Evolutionary conservation across 2,329 filamentous ascomycete genomes (phyloP).

Genomic region (Lasiodiplodia citricola): DNA sequence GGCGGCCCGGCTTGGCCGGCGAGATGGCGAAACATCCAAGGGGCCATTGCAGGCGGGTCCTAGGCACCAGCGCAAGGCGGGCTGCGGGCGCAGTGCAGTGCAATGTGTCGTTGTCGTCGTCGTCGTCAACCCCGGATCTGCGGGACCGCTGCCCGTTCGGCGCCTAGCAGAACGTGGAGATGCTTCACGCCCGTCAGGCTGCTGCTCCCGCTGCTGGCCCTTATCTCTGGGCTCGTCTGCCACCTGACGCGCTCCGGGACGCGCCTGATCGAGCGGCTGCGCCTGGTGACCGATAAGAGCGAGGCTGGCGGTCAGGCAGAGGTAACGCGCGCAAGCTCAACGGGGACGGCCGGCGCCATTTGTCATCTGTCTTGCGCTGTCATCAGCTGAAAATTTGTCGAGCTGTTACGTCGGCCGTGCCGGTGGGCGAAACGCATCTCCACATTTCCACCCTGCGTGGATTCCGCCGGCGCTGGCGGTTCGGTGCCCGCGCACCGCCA

Average conservation of each 20-base stretch:
- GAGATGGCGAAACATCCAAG: not conserved
- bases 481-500: not conserved
- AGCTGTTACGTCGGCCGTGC: constrained; percentile 20
- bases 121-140: constrained; percentile 17
- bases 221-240: constrained; percentile 15
- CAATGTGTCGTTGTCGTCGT: constrained; percentile 1
- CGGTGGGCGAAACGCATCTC: constrained; percentile 24
- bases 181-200: not conserved
- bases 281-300: constrained; percentile 10
- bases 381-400: constrained; percentile 26
- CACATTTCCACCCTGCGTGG: constrained; percentile 23
- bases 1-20: not conserved
- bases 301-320: not conserved
- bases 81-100: not conserved
- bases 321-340: constrained; percentile 1
- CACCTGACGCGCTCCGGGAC: constrained; percentile 8
- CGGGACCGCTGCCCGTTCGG: not conserved
- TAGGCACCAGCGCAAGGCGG: not conserved
- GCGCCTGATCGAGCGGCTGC: constrained; percentile 12
- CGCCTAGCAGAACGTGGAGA: constrained; percentile 21
- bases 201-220: not conserved
- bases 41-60: not conserved
- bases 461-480: constrained; percentile 11
- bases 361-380: constrained; percentile 24
- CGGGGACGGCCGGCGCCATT: constrained; percentile 21